Conservation (phyloP, 257 asterid species). For the Przewalskia tangutica region DNA sequence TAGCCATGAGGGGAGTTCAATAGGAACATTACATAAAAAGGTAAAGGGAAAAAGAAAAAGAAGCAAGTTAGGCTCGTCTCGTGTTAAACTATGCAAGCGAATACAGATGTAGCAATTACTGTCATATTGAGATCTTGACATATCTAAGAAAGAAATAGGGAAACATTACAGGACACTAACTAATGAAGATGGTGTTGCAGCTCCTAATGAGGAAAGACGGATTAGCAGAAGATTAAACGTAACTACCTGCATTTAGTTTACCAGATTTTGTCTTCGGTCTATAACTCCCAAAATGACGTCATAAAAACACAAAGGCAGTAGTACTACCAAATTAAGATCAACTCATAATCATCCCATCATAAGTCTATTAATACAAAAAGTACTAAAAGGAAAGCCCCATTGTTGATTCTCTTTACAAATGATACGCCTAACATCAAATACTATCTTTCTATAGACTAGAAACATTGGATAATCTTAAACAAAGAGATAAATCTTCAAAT, state of each 20-base stretch:
- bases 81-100: not conserved
- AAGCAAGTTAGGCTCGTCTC: not conserved
- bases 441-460: not conserved
- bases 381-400: not conserved
- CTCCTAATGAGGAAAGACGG: not conserved
- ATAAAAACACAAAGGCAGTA: not conserved
- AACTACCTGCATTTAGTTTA: not conserved
- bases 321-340: not conserved
- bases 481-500: not conserved
- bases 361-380: not conserved
- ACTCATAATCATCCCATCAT: not conserved
- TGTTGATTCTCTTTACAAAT: not conserved
- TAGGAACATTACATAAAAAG: not conserved
- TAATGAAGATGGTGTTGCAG: not conserved
- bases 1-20: not conserved
- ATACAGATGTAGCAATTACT: not conserved
- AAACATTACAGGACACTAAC: not conserved
- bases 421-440: not conserved
- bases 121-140: not conserved
- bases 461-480: not conserved
- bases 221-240: not conserved
- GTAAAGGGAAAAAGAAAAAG: not conserved
- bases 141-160: not conserved
- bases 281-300: not conserved
- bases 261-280: not conserved